Percentiles rank a stretch among this genome's conserved stretches.
These are phyloP conservation scores for Phytophthora cajani DNA, from an alignment of 352 stramenopile species.

Conservation along the genomic window DNA sequence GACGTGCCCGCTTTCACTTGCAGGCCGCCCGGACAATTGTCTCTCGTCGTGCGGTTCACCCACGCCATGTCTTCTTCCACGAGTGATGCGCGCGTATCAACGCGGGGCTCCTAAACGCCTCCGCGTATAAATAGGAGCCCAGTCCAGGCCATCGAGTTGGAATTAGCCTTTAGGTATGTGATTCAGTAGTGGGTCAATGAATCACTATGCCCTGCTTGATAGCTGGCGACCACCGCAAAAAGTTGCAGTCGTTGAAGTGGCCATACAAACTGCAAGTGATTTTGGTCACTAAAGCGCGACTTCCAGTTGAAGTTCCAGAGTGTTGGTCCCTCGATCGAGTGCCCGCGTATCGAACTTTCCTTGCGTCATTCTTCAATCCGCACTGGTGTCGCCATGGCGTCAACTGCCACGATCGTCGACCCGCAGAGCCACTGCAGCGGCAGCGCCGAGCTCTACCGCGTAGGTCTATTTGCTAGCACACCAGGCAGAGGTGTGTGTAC, in stretches of 20 bases:
- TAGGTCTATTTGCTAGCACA: not conserved
- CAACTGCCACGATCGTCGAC: constrained; percentile 37
- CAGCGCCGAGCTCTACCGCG: constrained; percentile 37
- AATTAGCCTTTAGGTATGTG: constrained; percentile 3
- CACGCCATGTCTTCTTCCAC: constrained; percentile 55
- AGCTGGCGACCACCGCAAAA: not conserved
- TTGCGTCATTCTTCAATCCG: constrained; percentile 32
- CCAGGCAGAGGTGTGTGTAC: not conserved
- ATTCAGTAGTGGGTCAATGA: not conserved
- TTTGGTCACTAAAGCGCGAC: not conserved
- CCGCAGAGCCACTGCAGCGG: constrained; percentile 24
- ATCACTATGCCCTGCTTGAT: not conserved
- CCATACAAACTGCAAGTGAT: not conserved
- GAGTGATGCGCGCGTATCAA: constrained; percentile 1
- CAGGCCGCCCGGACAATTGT: constrained; percentile 52
- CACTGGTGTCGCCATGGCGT: constrained; percentile 21
- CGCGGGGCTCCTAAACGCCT: not conserved
- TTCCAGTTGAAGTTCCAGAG: constrained; percentile 2
- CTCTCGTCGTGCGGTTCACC: constrained; percentile 72
- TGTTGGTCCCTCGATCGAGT: not conserved
- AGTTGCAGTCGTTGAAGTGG: constrained; percentile 1
- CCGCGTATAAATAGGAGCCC: not conserved
- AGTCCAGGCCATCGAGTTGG: not conserved
- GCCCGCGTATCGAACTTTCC: constrained; percentile 3
- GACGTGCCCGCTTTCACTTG: constrained; percentile 35